Evolutionary conservation across 2,329 filamentous ascomycete species (phyloP), one percentile per base, ranked within the genome.

Genomic region (Malbranchea cinnamomea): DNA sequence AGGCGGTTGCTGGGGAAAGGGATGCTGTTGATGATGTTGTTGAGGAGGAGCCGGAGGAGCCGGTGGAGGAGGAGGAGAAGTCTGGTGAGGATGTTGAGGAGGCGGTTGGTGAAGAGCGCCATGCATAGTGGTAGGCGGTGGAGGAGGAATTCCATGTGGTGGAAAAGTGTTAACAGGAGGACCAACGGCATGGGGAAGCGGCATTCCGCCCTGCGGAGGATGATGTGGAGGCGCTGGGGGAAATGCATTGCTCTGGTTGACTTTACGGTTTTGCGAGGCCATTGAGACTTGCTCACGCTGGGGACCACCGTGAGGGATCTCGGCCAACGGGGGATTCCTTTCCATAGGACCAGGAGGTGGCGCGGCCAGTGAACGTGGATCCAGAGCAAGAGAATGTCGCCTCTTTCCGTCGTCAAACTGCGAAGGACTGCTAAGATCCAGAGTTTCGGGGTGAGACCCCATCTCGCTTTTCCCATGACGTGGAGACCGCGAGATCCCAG

Each of bases 371-470:
- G 24, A 32, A 32, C 3, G 13, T 11, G 6, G n/a, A n/a, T n/a
- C n/a, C n/a, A n/a, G n/a, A n/a, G n/a, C 8, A 18, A 10, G 9
- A n/a, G 31, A 11, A 11, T 9, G 26, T 14, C 20, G 26, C 34
- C 28, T 17, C 25, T 32, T 15, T 38, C 33, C 21, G 36, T 36
- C 6, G 28, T 12, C 11, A 37, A 13, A 7, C 11, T n/a, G 30
- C 24, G 5, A 31, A 26, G 1, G 22, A 11, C 2, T 12, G 11
- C 8, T 34, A 24, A 10, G 20, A 10, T 22, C 20, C 10, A 10
- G 20, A n/a, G n/a, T n/a, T n/a, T n/a, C n/a, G n/a, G 39, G 2
- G 40, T 35, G 40, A 36, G 1, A 33, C 28, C 2, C 37, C 31
- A 25, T 39, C 37, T 7, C 34, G 34, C 25, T 13, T 11, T 11